Conservation (phyloP, 2,329 filamentous ascomycete species). For the Didymella lethalis region DNA sequence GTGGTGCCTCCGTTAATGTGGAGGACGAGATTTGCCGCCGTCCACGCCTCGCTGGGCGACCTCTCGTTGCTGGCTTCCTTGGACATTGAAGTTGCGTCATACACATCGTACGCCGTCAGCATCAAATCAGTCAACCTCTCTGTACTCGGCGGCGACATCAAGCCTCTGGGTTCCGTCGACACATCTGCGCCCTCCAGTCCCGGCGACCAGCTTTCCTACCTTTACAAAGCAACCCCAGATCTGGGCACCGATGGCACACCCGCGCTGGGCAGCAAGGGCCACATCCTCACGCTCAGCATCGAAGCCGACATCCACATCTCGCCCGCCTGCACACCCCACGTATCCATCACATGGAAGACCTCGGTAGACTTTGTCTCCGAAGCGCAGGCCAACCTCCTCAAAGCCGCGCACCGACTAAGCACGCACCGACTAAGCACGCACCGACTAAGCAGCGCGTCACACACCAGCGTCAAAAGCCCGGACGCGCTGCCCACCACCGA, state of each 20-base stretch:
- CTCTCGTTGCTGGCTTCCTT: slow-evolving; percentile 71
- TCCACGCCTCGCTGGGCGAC: slow-evolving; percentile 63
- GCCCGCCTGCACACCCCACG: slow-evolving; percentile 65
- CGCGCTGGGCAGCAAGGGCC: slow-evolving; percentile 53
- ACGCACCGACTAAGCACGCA: slow-evolving; percentile 42
- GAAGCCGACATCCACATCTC: slow-evolving; percentile 66
- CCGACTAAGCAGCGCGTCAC: slow-evolving; percentile 39
- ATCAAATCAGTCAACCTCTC: slow-evolving; percentile 67
- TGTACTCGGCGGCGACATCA: slow-evolving; percentile 66
- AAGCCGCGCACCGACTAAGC: slow-evolving; percentile 41
- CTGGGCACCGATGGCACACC: slow-evolving; percentile 56
- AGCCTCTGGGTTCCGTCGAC: slow-evolving; percentile 60
- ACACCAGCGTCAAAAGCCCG: slow-evolving; percentile 35
- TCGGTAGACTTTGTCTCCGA: slow-evolving; percentile 70
- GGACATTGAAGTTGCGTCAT: slow-evolving; percentile 76
- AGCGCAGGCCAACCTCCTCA: slow-evolving; percentile 52
- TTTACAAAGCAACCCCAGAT: slow-evolving; percentile 68
- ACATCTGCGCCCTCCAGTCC: slow-evolving; percentile 68
- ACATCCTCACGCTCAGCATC: slow-evolving; percentile 65
- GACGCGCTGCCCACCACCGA: slow-evolving; percentile 41
- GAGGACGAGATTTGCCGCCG: slow-evolving; percentile 73
- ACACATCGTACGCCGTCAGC: slow-evolving; percentile 71
- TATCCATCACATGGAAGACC: slow-evolving; percentile 73
- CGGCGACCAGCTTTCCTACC: slow-evolving; percentile 77
- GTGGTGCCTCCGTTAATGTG: slow-evolving; percentile 76